These are phyloP conservation scores for Solanum hybrid DNA, from an alignment of 305 asterid species.

Conservation along the genomic window DNA sequence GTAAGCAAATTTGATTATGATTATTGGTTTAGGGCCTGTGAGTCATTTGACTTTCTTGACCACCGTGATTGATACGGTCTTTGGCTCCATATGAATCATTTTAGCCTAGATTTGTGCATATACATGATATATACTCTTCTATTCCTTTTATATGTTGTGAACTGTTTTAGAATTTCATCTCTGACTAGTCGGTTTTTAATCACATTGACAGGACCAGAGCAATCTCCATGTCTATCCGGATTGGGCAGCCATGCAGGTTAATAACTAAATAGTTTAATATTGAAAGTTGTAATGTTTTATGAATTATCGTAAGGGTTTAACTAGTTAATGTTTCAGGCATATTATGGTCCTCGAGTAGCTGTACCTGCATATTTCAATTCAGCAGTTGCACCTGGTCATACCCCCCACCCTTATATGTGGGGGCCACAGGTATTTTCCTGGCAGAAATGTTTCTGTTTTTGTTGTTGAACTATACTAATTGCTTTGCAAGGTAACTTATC, in stretches of 20 bases:
- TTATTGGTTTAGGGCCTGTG: neutral
- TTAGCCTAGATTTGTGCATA: neutral
- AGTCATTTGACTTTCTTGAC: neutral
- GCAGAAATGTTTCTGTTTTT: neutral
- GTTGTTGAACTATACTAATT: neutral
- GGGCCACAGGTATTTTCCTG: slow-evolving; percentile 67
- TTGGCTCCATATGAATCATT: neutral
- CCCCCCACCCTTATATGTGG: slow-evolving; percentile 89
- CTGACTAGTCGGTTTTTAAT: slow-evolving; percentile 10
- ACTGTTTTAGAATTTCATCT: slow-evolving; percentile 1
- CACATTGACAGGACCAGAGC: slow-evolving; percentile 58
- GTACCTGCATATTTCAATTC: slow-evolving; percentile 73
- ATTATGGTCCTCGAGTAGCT: slow-evolving; percentile 87
- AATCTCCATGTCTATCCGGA: slow-evolving; percentile 71
- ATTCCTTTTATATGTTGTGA: neutral
- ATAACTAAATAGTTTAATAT: neutral
- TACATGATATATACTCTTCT: neutral
- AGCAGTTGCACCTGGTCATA: slow-evolving; percentile 63
- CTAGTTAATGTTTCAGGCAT: slow-evolving; percentile 44
- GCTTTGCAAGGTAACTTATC: neutral
- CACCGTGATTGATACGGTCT: neutral
- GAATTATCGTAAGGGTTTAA: neutral
- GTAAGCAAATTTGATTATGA: slow-evolving; percentile 24
- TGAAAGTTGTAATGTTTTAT: neutral
- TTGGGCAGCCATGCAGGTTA: slow-evolving; percentile 98